A percentile compares a stretch with the other conserved stretches of the same genome.
These are phyloP conservation scores for Alternaria ventricosa DNA, from an alignment of 2,329 filamentous ascomycete species.

Conservation along the genomic window DNA sequence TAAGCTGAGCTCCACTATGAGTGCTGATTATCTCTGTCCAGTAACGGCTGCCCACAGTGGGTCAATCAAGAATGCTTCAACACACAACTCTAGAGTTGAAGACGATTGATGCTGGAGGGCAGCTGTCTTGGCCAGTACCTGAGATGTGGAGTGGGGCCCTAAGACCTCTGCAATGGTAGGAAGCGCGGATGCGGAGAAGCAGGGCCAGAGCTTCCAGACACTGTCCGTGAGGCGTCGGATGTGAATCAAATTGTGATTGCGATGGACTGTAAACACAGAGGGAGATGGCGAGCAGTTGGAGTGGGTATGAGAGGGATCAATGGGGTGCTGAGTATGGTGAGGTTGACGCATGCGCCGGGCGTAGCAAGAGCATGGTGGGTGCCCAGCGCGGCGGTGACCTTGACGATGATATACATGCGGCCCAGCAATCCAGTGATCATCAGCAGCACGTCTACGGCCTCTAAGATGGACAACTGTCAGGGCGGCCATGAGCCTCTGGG, in stretches of 20 bases:
- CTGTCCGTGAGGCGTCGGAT: constrained; percentile 35
- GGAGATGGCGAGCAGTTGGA: constrained; percentile 9
- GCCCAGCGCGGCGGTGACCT: constrained; percentile 33
- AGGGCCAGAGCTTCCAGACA: constrained; percentile 48
- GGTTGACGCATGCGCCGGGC: constrained; percentile 10
- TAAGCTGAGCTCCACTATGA: constrained; percentile 42
- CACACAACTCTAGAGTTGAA: constrained; percentile 31
- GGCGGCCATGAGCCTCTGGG: constrained; percentile 26
- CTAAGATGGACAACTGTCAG: constrained; percentile 28
- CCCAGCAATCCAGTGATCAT: constrained; percentile 28
- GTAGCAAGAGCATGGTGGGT: constrained; percentile 13
- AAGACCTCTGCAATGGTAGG: constrained; percentile 40
- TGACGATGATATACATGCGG: constrained; percentile 35
- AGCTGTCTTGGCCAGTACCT: constrained; percentile 31
- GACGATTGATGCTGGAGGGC: constrained; percentile 23
- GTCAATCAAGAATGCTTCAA: constrained; percentile 12
- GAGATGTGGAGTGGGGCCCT: constrained; percentile 31
- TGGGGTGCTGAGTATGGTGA: constrained; percentile 8
- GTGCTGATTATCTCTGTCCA: constrained; percentile 21
- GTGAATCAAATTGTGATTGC: constrained; percentile 11
- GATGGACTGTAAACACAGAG: constrained; percentile 30
- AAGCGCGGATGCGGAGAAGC: constrained; percentile 39
- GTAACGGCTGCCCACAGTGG: constrained; percentile 26
- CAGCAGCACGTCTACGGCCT: constrained; percentile 31
- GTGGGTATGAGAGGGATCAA: constrained; percentile 13